Evolutionary conservation across 345 rosid species (phyloP).

Genomic region (Conringia planisiliqua): DNA sequence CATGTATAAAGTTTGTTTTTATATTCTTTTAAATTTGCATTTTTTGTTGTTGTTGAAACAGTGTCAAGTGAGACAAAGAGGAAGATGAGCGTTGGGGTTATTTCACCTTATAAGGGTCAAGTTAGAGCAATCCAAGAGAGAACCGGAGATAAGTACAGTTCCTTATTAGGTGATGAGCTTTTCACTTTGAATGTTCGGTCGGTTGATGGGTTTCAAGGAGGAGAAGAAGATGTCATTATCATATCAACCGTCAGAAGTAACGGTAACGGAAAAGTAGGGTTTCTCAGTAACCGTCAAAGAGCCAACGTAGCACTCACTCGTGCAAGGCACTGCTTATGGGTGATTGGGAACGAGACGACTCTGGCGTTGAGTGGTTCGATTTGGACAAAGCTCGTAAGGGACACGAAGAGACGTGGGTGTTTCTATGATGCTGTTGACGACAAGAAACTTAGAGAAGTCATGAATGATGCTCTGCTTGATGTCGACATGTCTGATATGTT

Average conservation of each 20-base stretch:
- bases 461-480: background rate
- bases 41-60: too few species aligned
- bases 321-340: constrained; percentile 48
- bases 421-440: constrained; percentile 37
- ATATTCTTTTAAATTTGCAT: too few species aligned
- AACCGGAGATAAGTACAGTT: constrained; percentile 4
- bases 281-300: constrained; percentile 32
- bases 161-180: background rate
- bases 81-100: constrained; percentile 37
- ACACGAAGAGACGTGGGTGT: constrained; percentile 37
- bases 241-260: constrained; percentile 46
- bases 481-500: constrained; percentile 6
- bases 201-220: constrained; percentile 52
- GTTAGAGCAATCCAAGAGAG: constrained; percentile 38
- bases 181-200: constrained; percentile 38
- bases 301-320: constrained; percentile 41
- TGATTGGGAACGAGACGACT: constrained; percentile 42
- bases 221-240: constrained; percentile 46
- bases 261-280: constrained; percentile 34
- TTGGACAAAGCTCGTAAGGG: constrained; percentile 33
- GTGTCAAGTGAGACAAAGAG: constrained; percentile 16
- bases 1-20: too few species aligned
- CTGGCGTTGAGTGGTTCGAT: constrained; percentile 25
- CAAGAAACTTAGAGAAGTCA: constrained; percentile 13
- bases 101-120: constrained; percentile 49